These are phyloP conservation scores for Apium graveolens DNA, from an alignment of 129 eudicot genomes.

Conservation along the genomic window DNA sequence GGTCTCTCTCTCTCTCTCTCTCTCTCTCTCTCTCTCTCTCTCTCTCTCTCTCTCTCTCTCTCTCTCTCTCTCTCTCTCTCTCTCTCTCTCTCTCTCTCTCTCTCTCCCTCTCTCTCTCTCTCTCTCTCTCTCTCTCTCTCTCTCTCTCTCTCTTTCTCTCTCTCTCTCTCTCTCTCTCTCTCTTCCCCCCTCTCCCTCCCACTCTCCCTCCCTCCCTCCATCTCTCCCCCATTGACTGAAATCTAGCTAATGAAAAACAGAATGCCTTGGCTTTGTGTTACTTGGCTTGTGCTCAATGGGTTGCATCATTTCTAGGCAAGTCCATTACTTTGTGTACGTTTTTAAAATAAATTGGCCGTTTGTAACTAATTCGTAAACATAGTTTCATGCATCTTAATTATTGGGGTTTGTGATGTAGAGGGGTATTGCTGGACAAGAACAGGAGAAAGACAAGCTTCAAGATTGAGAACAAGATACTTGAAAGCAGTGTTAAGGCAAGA, in stretches of 20 bases:
- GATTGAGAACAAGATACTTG: conserved; percentile 41
- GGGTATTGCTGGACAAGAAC: conserved; percentile 69
- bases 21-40: neutral
- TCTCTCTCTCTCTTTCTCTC: too few relatives aligned
- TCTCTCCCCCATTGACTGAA: neutral
- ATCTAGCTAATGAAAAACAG: conserved; percentile 23
- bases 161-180: too few relatives aligned
- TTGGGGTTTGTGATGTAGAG: conserved; percentile 17
- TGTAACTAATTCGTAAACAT: neutral
- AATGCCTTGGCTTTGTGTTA: conserved; percentile 47
- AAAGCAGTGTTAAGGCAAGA: conserved; percentile 70
- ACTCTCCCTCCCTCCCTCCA: too few relatives aligned
- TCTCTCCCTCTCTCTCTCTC: neutral
- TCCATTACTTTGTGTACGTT: neutral
- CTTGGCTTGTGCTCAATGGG: conserved; percentile 60
- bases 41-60: neutral
- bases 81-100: neutral
- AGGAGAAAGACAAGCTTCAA: conserved; percentile 61
- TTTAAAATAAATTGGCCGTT: neutral
- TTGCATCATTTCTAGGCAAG: conserved; percentile 57
- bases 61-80: neutral
- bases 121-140: neutral
- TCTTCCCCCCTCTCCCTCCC: too few relatives aligned
- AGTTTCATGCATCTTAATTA: neutral
- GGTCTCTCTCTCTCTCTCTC: conserved; percentile 25